These are phyloP conservation scores for Pterulicium gracile DNA, from an alignment of 1,284 basidiomycete genomes.

Conservation along the genomic window DNA sequence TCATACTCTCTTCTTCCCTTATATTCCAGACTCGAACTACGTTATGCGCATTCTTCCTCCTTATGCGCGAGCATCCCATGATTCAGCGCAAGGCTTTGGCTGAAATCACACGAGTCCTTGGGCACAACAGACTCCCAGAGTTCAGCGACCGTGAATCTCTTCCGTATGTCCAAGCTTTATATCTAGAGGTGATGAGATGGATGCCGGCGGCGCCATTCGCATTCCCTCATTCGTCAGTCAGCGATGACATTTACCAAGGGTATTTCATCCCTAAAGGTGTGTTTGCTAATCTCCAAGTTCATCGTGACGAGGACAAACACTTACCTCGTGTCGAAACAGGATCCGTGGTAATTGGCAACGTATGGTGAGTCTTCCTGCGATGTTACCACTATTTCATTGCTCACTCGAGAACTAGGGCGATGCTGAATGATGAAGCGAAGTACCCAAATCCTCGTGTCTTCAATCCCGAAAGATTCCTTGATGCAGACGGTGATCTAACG, in stretches of 20 bases:
- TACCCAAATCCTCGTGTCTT: slow-evolving; percentile 19
- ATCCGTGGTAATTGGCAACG: slow-evolving; percentile 21
- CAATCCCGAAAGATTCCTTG: slow-evolving; percentile 18
- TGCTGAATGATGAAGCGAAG: slow-evolving; percentile 17
- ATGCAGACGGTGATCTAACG: slow-evolving; percentile 17
- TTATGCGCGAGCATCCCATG: slow-evolving; percentile 15
- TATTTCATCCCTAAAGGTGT: slow-evolving; percentile 17
- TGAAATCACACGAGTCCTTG: slow-evolving; percentile 15
- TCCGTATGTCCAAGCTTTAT: slow-evolving; percentile 15
- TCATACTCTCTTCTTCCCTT: too few relatives aligned
- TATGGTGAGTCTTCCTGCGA: too few relatives aligned
- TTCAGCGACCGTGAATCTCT: slow-evolving; percentile 15
- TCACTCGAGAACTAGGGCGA: too few relatives aligned
- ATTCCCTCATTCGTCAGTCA: slow-evolving; percentile 2
- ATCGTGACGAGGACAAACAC: background rate
- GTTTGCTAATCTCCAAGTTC: background rate
- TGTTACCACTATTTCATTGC: too few relatives aligned
- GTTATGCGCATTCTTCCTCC: slow-evolving; percentile 12
- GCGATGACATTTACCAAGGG: slow-evolving; percentile 21
- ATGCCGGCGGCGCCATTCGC: slow-evolving; percentile 16
- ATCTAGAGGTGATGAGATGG: slow-evolving; percentile 16
- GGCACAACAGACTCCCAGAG: slow-evolving; percentile 17
- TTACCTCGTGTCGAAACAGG: background rate
- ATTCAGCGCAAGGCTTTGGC: slow-evolving; percentile 15
- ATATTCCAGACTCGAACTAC: background rate